Evolutionary conservation across 208 protist genomes (phyloP), one percentile per base, ranked within the genome.

Genomic region (Leptomonas seymouri): DNA sequence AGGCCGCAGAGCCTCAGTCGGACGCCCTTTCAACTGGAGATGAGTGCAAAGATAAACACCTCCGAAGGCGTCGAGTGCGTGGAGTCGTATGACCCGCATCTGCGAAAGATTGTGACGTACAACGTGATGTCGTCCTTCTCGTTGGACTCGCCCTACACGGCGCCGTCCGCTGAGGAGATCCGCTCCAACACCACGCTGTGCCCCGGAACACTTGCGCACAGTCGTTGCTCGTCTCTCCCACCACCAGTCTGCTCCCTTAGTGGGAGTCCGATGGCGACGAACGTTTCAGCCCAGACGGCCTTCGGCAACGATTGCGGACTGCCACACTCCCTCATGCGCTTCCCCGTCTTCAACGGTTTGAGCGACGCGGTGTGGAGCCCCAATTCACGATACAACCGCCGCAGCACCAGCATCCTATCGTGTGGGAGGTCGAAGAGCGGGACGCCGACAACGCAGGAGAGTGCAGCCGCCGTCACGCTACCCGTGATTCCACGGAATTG

Each of bases 281-380:
- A 27, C 56, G 20, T 49, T 23, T 41, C 36, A 9, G 55, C 55
- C 7, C 55, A 20, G 20, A 1, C 7, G 16, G 18, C 5, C 34
- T 45, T 25, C 16, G 36, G 4, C 21, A 23, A 45, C 11, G 56
- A 61, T 7, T 23, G 31, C 15, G 51, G 56, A 39, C 28, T 9
- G 36, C 21, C 50, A 21, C 45, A 25, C 18, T 20, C 30, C 25
- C 46, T 65, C 1, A 64, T 57, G 56, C 27, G 11, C 0, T 72
- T 63, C 23, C 30, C 56, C 18, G 56, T 23, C 14, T 64, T 72
- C 41, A 28, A 11, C 18, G 23, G 44, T 4, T 14, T 61, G 39
- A 14, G 23, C 4, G 56, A 61, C 20, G 58, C 34, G 45, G n/a
- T 20, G 34, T 23, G 2, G 36, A 41, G 11, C 31, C 36, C 30